These are phyloP conservation scores for Orbilia brochopaga DNA, from an alignment of 2,329 filamentous ascomycete genomes.

Conservation along the genomic window DNA sequence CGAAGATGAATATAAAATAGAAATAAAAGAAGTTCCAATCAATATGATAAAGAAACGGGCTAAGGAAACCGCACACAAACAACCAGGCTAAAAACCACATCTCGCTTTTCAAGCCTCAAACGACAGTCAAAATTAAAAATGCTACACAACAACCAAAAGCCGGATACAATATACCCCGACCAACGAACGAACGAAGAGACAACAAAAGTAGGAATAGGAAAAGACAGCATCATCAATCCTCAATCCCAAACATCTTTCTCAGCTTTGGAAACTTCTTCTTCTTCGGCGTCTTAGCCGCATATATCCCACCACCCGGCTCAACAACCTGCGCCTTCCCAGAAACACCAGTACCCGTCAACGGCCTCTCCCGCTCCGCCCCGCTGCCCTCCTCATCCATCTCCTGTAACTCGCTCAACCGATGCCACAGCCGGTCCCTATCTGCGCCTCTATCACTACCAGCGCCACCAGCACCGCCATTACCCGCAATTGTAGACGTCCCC, in stretches of 20 bases:
- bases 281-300: slow-evolving; percentile 29
- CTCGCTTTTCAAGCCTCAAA: neutral
- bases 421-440: slow-evolving; percentile 1
- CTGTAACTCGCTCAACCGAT: slow-evolving; percentile 19
- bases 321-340: slow-evolving; percentile 27
- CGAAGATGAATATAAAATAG: no score
- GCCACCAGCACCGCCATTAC: slow-evolving; percentile 10
- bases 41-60: no score
- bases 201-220: neutral
- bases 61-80: slow-evolving; percentile 2
- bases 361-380: neutral
- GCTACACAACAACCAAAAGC: slow-evolving; percentile 23
- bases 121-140: neutral
- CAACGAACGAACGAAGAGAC: neutral
- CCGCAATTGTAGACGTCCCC: slow-evolving; percentile 37
- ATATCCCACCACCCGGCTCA: slow-evolving; percentile 30
- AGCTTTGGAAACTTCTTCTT: slow-evolving; percentile 49
- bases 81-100: neutral
- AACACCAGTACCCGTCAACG: neutral
- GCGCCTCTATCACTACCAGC: no score
- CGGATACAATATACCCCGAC: neutral
- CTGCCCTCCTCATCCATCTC: slow-evolving; percentile 36
- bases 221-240: slow-evolving; percentile 18
- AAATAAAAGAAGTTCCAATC: no score
- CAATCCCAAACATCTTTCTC: slow-evolving; percentile 49